phyloP scores from a whole-genome alignment of 768 basidiomycete species.

The Rhodotorula sphaerocarpa region DNA sequence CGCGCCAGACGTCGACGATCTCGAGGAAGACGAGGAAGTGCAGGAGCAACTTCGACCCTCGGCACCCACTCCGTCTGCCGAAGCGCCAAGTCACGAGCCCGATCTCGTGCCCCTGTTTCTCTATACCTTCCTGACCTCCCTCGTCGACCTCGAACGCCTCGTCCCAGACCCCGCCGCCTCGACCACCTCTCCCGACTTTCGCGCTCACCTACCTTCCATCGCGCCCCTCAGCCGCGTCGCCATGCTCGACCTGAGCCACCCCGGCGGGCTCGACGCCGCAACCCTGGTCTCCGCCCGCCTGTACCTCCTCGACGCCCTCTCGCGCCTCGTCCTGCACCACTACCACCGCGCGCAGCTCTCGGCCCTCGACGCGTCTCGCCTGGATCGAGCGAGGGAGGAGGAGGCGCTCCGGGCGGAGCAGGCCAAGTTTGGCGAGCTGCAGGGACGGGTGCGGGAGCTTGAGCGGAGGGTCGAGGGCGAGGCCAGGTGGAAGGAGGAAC shows the following conservation, averaged over 20 bases:
- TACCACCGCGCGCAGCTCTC: not conserved
- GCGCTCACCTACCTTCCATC: not conserved
- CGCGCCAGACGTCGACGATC: not conserved
- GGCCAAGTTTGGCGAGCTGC: not conserved
- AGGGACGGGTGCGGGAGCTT: not conserved
- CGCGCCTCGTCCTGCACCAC: not conserved
- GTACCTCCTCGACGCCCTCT: conserved; percentile 14
- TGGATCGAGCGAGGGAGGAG: not conserved
- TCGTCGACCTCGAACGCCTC: conserved; percentile 1
- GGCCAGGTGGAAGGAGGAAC: not conserved
- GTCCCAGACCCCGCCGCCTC: not conserved
- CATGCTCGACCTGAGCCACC: not conserved
- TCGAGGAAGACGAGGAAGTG: too few species aligned
- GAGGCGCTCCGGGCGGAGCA: not conserved
- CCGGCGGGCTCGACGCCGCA: not conserved
- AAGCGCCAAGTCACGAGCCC: too few species aligned
- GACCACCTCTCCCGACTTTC: too few species aligned
- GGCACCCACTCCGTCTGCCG: too few species aligned
- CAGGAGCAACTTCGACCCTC: not conserved
- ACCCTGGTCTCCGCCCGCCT: not conserved
- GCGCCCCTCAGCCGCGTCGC: not conserved
- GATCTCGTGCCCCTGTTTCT: not conserved
- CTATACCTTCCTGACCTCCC: not conserved
- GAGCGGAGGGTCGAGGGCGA: not conserved
- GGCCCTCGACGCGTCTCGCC: not conserved